phyloP scores from a whole-genome alignment of 2,329 filamentous ascomycete genomes.

The Exophiala oligosperma region DNA sequence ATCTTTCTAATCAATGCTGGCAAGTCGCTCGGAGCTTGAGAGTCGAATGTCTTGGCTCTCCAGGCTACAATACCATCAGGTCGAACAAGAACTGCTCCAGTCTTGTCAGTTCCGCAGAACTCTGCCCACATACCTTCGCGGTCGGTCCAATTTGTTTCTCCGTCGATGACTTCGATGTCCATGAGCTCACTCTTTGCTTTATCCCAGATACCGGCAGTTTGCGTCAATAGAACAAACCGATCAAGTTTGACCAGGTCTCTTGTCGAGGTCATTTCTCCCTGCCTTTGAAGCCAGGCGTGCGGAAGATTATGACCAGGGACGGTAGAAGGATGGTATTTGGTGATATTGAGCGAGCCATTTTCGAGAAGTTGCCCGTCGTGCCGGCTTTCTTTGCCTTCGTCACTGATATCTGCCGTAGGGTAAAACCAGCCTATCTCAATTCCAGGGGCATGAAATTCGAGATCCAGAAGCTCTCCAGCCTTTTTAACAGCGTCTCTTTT shows the following conservation, averaged over 20 bases:
- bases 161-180: not conserved
- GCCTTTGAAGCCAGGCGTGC: constrained; percentile 32
- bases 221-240: constrained; percentile 26
- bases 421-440: constrained; percentile 40
- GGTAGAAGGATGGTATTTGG: constrained; percentile 30
- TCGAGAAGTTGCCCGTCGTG: constrained; percentile 30
- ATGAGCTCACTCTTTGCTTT: not conserved
- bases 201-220: constrained; percentile 5
- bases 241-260: constrained; percentile 28
- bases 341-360: constrained; percentile 22
- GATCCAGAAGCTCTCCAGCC: constrained; percentile 33
- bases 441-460: constrained; percentile 37
- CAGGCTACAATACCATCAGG: constrained; percentile 37
- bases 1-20: not conserved
- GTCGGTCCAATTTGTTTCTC: constrained; percentile 16
- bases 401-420: constrained; percentile 27
- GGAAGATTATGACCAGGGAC: constrained; percentile 37
- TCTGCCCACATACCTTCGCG: constrained; percentile 24
- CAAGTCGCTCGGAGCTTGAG: not conserved
- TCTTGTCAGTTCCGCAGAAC: constrained; percentile 17
- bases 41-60: constrained; percentile 16
- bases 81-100: constrained; percentile 34
- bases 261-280: constrained; percentile 22
- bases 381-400: constrained; percentile 22
- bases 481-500: constrained; percentile 30